These are phyloP conservation scores for Dujonia santamariae DNA, from an alignment of 1,139 yeast species.

Conservation along the genomic window DNA sequence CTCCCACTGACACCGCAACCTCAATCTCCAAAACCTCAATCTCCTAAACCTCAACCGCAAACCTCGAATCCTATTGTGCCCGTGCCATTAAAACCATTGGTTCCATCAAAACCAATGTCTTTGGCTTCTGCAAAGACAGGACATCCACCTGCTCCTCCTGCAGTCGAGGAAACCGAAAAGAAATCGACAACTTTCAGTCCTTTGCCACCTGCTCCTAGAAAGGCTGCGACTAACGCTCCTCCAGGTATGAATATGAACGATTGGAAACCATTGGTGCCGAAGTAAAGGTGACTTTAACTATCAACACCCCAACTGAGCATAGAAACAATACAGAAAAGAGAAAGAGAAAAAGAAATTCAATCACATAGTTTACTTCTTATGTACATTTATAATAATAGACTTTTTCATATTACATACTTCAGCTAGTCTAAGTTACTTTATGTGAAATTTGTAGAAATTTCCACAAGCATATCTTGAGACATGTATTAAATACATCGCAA, in stretches of 20 bases:
- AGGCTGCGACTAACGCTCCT: slow-evolving; percentile 17
- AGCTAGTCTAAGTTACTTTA: too few relatives aligned
- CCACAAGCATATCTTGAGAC: too few relatives aligned
- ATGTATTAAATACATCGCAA: too few relatives aligned
- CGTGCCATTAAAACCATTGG: slow-evolving; percentile 25
- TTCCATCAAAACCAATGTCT: slow-evolving; percentile 35
- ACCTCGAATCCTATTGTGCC: slow-evolving; percentile 6
- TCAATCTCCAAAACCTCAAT: slow-evolving; percentile 12
- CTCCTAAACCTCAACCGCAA: slow-evolving; percentile 11
- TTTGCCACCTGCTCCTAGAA: slow-evolving; percentile 8
- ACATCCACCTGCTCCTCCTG: too few relatives aligned
- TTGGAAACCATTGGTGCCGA: slow-evolving; percentile 58
- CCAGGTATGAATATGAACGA: slow-evolving; percentile 39
- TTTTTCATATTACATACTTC: too few relatives aligned
- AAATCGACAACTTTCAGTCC: slow-evolving; percentile 7
- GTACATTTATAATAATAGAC: too few relatives aligned
- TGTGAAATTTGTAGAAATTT: too few relatives aligned
- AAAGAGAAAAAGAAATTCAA: too few relatives aligned
- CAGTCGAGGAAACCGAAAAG: neutral
- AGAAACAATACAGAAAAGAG: too few relatives aligned
- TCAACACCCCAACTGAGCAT: too few relatives aligned
- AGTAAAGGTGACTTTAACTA: too few relatives aligned
- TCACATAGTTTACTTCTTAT: too few relatives aligned
- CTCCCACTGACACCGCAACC: slow-evolving; percentile 6
- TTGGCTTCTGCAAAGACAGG: slow-evolving; percentile 22